Evolutionary conservation across 2,329 filamentous ascomycete species (phyloP).

Genomic region (Colletotrichum caudatum): DNA sequence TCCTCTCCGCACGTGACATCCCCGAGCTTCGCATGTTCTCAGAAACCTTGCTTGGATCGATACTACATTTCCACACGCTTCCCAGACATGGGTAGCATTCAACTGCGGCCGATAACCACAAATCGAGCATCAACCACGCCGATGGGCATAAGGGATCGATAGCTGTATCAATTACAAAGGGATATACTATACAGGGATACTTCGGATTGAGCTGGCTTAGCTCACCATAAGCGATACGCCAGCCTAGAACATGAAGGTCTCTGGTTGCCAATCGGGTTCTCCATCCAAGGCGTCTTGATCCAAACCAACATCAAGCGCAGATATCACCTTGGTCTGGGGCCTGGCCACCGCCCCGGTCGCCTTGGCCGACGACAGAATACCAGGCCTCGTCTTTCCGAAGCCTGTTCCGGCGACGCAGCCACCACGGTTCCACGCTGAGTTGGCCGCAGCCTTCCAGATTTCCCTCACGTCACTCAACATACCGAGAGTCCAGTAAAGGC

Average conservation of each 20-base stretch:
- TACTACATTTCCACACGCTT: background rate
- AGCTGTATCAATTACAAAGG: background rate
- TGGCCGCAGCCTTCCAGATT: conserved; percentile 60
- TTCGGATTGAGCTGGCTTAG: too few relatives aligned
- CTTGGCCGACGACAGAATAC: background rate
- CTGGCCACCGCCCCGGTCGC: background rate
- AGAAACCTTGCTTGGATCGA: too few relatives aligned
- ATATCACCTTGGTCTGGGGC: background rate
- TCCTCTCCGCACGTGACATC: background rate
- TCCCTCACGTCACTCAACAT: conserved; percentile 60
- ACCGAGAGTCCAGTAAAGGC: conserved; percentile 63
- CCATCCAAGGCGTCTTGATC: background rate
- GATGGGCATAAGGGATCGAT: background rate
- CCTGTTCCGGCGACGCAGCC: conserved; percentile 48
- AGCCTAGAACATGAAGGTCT: background rate
- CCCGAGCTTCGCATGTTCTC: background rate
- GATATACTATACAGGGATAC: background rate
- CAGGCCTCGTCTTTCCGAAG: background rate
- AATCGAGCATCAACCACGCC: background rate
- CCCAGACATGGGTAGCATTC: background rate
- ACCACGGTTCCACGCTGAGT: conserved; percentile 55
- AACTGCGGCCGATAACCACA: background rate
- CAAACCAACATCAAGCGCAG: background rate
- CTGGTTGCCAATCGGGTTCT: background rate
- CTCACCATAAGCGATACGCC: background rate